Evolutionary conservation across 192 early-diverging fungal genomes (phyloP).

Genomic region (Backusella sp.): DNA sequence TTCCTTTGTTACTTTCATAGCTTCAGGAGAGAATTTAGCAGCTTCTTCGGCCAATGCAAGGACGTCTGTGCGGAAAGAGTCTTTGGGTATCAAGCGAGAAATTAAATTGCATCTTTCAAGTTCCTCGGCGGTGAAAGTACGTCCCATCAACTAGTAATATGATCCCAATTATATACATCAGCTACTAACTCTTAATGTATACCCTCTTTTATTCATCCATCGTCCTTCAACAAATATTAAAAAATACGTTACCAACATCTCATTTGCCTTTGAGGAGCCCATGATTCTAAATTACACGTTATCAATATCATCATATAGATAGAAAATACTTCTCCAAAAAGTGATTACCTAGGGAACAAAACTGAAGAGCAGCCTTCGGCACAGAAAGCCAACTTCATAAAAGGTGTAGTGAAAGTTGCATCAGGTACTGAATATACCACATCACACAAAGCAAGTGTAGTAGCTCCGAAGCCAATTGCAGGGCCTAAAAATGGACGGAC

Average conservation of each 20-base stretch:
- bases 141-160: slow-evolving; percentile 46
- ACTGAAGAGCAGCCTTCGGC: slow-evolving; percentile 72
- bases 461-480: slow-evolving; percentile 68
- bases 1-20: slow-evolving; percentile 54
- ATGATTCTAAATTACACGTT: slow-evolving; percentile 45
- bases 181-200: neutral
- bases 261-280: slow-evolving; percentile 62
- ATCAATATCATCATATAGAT: neutral
- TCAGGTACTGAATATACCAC: slow-evolving; percentile 61
- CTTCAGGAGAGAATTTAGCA: slow-evolving; percentile 53
- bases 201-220: neutral
- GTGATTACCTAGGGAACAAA: slow-evolving; percentile 47
- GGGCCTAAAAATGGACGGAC: slow-evolving; percentile 56
- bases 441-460: slow-evolving; percentile 65
- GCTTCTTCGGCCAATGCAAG: slow-evolving; percentile 47
- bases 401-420: slow-evolving; percentile 68
- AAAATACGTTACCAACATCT: slow-evolving; percentile 34
- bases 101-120: slow-evolving; percentile 56
- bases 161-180: neutral
- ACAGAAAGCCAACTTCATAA: slow-evolving; percentile 69
- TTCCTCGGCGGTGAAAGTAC: slow-evolving; percentile 53
- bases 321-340: neutral
- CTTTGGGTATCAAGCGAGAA: slow-evolving; percentile 47
- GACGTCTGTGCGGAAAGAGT: slow-evolving; percentile 48
- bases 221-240: neutral